phyloP scores from a whole-genome alignment of 768 basidiomycete species.

The Lepiota venenata region DNA sequence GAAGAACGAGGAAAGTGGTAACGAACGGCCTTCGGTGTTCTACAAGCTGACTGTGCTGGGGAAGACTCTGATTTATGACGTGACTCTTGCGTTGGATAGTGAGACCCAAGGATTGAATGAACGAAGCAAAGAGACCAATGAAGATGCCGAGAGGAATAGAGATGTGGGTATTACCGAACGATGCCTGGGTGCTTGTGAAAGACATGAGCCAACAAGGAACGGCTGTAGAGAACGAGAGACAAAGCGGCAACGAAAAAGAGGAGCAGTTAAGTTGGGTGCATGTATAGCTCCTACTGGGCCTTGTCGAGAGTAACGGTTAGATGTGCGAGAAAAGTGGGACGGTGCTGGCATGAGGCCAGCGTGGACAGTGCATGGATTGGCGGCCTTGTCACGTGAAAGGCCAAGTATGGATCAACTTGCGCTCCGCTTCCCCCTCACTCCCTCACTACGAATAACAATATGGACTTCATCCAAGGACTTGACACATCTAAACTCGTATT shows the following conservation, averaged over 20 bases:
- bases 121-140: constrained; percentile 76
- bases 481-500: constrained; percentile 72
- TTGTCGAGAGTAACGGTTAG: background rate
- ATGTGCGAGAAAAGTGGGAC: background rate
- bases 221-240: background rate
- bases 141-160: constrained; percentile 51
- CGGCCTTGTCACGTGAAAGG: background rate
- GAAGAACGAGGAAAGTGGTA: background rate
- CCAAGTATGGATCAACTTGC: background rate
- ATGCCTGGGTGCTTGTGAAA: background rate
- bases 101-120: constrained; percentile 86
- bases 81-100: constrained; percentile 95
- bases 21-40: constrained; percentile 82
- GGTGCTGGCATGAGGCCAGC: background rate
- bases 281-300: background rate
- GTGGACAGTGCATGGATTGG: background rate
- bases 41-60: constrained; percentile 55
- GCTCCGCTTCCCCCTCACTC: background rate
- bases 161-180: constrained; percentile 19
- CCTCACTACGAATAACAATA: constrained; percentile 17
- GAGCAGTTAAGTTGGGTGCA: constrained; percentile 3
- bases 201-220: background rate
- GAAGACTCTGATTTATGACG: constrained; percentile 73
- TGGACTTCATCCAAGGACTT: constrained; percentile 70
- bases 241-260: background rate